phyloP scores from a whole-genome alignment of 441 rosid genomes.

The Melastoma candidum region DNA sequence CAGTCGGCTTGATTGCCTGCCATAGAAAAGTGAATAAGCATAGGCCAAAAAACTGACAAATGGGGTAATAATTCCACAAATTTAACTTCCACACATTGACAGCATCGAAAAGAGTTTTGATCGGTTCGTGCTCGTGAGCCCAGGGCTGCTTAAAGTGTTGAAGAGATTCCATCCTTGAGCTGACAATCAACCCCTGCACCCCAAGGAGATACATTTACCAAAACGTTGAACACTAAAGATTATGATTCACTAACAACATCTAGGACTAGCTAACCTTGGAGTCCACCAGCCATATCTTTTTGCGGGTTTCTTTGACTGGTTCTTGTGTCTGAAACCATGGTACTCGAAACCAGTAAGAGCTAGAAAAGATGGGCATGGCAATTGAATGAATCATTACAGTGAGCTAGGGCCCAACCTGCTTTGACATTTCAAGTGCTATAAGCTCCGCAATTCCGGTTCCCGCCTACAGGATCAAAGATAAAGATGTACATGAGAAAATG shows the following conservation, averaged over 20 bases:
- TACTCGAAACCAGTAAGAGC: not conserved
- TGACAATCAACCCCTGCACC: slow-evolving; percentile 13
- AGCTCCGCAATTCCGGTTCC: slow-evolving; percentile 17
- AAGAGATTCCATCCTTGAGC: slow-evolving; percentile 11
- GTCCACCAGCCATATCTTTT: slow-evolving; percentile 19
- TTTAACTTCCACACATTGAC: slow-evolving; percentile 1
- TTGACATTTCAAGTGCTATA: slow-evolving; percentile 19
- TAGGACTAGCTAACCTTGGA: slow-evolving; percentile 7
- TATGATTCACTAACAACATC: not conserved
- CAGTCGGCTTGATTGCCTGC: slow-evolving; percentile 87
- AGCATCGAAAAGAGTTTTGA: slow-evolving; percentile 13
- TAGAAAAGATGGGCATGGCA: not conserved
- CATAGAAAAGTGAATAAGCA: slow-evolving; percentile 39
- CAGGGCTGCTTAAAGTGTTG: slow-evolving; percentile 15
- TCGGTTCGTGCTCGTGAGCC: slow-evolving; percentile 15
- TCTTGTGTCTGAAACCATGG: slow-evolving; percentile 8
- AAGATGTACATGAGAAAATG: not conserved
- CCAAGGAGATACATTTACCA: not conserved
- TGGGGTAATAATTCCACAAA: slow-evolving; percentile 1
- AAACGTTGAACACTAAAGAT: not conserved
- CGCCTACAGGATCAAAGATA: slow-evolving; percentile 7
- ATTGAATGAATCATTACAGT: not conserved
- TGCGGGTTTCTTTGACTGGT: slow-evolving; percentile 13
- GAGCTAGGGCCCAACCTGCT: slow-evolving; percentile 7
- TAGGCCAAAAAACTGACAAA: not conserved